These are phyloP conservation scores for Erythrobasidium yunnanense DNA, from an alignment of 768 basidiomycete species.

Conservation along the genomic window DNA sequence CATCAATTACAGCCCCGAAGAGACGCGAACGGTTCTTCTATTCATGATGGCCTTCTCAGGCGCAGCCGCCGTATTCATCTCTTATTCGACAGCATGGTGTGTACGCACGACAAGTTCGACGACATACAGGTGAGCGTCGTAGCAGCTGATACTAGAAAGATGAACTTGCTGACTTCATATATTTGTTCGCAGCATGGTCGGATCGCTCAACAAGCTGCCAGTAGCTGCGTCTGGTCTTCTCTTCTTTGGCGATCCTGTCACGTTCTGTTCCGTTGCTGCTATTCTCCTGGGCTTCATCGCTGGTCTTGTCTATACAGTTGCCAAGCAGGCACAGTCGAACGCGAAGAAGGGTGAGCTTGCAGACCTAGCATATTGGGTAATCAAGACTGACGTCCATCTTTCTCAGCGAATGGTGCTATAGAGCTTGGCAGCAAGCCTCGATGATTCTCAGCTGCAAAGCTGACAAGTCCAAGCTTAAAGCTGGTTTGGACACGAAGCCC, in stretches of 20 bases:
- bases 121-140: constrained; percentile 71
- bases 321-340: constrained; percentile 86
- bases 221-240: constrained; percentile 98
- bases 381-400: background rate
- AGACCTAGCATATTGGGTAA: background rate
- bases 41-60: constrained; percentile 90
- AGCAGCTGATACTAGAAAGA: background rate
- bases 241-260: constrained; percentile 86
- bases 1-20: constrained; percentile 56
- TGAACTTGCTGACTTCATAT: constrained; percentile 42
- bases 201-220: constrained; percentile 91
- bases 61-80: constrained; percentile 94
- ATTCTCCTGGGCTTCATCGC: constrained; percentile 79
- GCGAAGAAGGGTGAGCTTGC: constrained; percentile 48
- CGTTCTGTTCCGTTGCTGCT: constrained; percentile 75
- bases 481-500: no score
- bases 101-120: constrained; percentile 90
- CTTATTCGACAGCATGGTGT: constrained; percentile 98
- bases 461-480: no score
- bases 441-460: no score
- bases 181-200: constrained; percentile 57
- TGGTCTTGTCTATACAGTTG: constrained; percentile 80
- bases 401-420: background rate
- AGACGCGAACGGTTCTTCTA: constrained; percentile 65
- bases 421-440: constrained; percentile 5